These are phyloP conservation scores for Backusella morwellensis DNA, from an alignment of 192 early-diverging fungal genomes.

Conservation along the genomic window DNA sequence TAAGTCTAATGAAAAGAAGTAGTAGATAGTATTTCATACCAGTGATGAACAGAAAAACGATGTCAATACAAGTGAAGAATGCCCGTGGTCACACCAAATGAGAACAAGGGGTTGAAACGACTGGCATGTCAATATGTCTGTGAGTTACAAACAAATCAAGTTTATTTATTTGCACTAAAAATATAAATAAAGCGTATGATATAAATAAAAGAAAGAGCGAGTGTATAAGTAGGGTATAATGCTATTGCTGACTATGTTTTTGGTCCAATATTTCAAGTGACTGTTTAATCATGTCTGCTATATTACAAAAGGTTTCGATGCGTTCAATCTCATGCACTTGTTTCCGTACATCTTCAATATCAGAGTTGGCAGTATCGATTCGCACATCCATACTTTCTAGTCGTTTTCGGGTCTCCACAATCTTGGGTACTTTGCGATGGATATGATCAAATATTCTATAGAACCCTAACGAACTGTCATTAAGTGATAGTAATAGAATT, in stretches of 20 bases:
- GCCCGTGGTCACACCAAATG: too few relatives aligned
- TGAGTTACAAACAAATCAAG: background rate
- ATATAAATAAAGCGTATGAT: too few relatives aligned
- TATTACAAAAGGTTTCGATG: slow-evolving; percentile 19
- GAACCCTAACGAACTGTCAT: slow-evolving; percentile 26
- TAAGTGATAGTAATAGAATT: slow-evolving; percentile 14
- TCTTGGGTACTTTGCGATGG: slow-evolving; percentile 23
- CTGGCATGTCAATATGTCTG: background rate
- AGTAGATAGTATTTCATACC: too few relatives aligned
- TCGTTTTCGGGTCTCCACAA: slow-evolving; percentile 4
- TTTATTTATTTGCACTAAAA: too few relatives aligned
- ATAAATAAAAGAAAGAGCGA: too few relatives aligned
- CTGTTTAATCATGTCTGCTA: slow-evolving; percentile 15
- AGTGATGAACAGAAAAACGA: too few relatives aligned
- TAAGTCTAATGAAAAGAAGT: background rate
- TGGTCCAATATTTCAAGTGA: slow-evolving; percentile 11
- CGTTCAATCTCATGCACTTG: slow-evolving; percentile 15
- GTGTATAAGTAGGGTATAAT: background rate
- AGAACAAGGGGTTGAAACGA: background rate
- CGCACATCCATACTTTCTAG: background rate
- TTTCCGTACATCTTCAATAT: slow-evolving; percentile 24
- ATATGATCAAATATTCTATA: slow-evolving; percentile 30
- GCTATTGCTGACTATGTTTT: background rate
- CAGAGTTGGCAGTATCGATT: slow-evolving; percentile 19
- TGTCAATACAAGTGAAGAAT: too few relatives aligned